A percentile compares a stretch with the other conserved stretches of the same genome.
phyloP scores from a whole-genome alignment of 192 early-diverging fungal species.

The Coemansia sp. region DNA sequence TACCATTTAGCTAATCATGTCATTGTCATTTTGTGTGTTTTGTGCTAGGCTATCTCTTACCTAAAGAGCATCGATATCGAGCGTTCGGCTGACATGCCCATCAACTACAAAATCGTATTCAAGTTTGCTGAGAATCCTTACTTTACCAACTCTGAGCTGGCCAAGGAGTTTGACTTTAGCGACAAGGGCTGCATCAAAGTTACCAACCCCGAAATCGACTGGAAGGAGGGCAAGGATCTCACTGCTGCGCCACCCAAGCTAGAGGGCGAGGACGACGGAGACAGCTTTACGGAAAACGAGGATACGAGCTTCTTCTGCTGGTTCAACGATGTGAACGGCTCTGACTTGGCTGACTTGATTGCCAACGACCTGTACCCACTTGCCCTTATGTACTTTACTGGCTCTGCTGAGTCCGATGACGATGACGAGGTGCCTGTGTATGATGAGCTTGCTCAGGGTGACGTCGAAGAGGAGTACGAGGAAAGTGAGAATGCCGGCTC shows the following conservation, averaged over 20 bases:
- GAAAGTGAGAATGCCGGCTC: slow-evolving; percentile 15
- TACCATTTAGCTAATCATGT: neutral
- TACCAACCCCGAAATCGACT: slow-evolving; percentile 55
- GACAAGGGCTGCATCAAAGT: slow-evolving; percentile 59
- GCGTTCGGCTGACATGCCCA: slow-evolving; percentile 45
- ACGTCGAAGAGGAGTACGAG: slow-evolving; percentile 24
- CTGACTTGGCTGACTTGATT: slow-evolving; percentile 44
- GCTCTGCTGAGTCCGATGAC: slow-evolving; percentile 54
- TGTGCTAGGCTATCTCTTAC: slow-evolving; percentile 69
- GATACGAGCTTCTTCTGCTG: slow-evolving; percentile 54
- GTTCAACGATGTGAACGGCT: slow-evolving; percentile 53
- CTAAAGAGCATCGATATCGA: slow-evolving; percentile 74
- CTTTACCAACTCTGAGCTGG: slow-evolving; percentile 55
- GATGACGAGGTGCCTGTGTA: slow-evolving; percentile 78
- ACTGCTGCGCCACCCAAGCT: slow-evolving; percentile 35
- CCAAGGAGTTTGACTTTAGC: slow-evolving; percentile 61
- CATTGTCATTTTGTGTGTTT: neutral
- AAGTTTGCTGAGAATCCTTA: slow-evolving; percentile 58
- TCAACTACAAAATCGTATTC: slow-evolving; percentile 59
- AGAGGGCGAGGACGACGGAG: slow-evolving; percentile 46
- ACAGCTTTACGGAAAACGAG: slow-evolving; percentile 45
- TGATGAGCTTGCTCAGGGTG: slow-evolving; percentile 26
- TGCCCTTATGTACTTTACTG: slow-evolving; percentile 95
- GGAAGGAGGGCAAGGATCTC: slow-evolving; percentile 61
- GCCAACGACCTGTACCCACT: slow-evolving; percentile 61